Conservation (phyloP, 441 rosid species). For the Breynia disticha region DNA sequence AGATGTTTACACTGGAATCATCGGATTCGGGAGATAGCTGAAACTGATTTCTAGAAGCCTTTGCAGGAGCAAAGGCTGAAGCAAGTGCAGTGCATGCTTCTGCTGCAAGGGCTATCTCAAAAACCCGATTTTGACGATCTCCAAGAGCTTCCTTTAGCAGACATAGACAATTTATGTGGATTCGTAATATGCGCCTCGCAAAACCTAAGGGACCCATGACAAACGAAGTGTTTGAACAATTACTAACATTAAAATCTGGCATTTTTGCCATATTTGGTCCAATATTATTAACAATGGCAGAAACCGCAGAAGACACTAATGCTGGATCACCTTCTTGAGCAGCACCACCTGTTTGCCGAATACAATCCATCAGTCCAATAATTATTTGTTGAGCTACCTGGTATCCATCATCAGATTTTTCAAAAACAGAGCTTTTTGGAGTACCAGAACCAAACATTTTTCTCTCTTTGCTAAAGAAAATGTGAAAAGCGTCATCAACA, state of each 20-base stretch:
- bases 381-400: slow-evolving; percentile 83
- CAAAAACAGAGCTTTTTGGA: slow-evolving; percentile 40
- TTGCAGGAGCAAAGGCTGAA: slow-evolving; percentile 55
- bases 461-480: slow-evolving; percentile 53
- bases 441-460: slow-evolving; percentile 47
- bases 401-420: slow-evolving; percentile 66
- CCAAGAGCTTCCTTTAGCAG: slow-evolving; percentile 96
- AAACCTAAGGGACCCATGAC: slow-evolving; percentile 35
- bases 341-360: slow-evolving; percentile 93
- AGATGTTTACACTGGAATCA: slow-evolving; percentile 46
- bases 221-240: slow-evolving; percentile 43
- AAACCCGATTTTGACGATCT: slow-evolving; percentile 91
- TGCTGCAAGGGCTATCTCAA: slow-evolving; percentile 94
- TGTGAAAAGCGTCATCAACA: slow-evolving; percentile 58
- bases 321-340: slow-evolving; percentile 98
- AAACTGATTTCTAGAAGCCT: slow-evolving; percentile 78
- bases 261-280: slow-evolving; percentile 59
- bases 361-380: slow-evolving; percentile 66
- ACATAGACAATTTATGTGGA: slow-evolving; percentile 73
- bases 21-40: slow-evolving; percentile 65
- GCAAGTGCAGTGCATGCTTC: slow-evolving; percentile 85
- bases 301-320: slow-evolving; percentile 88
- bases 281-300: slow-evolving; percentile 71
- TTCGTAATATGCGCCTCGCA: slow-evolving; percentile 62
- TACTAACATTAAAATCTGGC: slow-evolving; percentile 53